These are phyloP conservation scores for Pezicula neosporulosa DNA, from an alignment of 2,329 filamentous ascomycete genomes.

Conservation along the genomic window DNA sequence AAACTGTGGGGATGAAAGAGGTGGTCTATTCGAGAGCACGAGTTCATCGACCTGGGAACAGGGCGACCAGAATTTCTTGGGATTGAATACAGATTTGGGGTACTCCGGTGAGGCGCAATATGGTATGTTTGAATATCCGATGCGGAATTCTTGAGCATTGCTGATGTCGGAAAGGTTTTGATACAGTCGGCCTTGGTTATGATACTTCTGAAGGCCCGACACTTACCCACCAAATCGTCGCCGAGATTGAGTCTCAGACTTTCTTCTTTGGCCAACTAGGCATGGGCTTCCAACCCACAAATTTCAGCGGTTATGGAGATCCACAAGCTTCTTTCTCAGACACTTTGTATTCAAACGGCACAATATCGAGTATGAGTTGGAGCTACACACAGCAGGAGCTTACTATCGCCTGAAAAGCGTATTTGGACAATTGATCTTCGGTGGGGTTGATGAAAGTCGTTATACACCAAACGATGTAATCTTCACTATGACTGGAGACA, in stretches of 20 bases:
- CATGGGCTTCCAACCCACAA: constrained; percentile 36
- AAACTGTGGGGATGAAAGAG: constrained; percentile 32
- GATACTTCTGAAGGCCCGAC: constrained; percentile 13
- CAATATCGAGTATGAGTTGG: constrained; percentile 37
- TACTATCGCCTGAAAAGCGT: constrained; percentile 30
- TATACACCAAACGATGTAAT: constrained; percentile 32
- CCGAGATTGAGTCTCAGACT: constrained; percentile 13
- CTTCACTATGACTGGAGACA: constrained; percentile 36
- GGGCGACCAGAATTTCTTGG: constrained; percentile 30
- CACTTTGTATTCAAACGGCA: constrained; percentile 30
- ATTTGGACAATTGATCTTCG: constrained; percentile 37
- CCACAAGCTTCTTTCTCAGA: constrained; percentile 31
- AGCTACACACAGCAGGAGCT: constrained; percentile 39
- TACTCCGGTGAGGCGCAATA: constrained; percentile 26
- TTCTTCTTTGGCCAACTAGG: constrained; percentile 33
- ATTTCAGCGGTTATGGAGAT: constrained; percentile 32
- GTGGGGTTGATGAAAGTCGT: constrained; percentile 36
- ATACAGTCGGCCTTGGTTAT: constrained; percentile 21
- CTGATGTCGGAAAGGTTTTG: constrained; percentile 14
- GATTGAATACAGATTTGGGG: constrained; percentile 34
- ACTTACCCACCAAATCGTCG: constrained; percentile 15
- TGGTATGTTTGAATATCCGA: constrained; percentile 9
- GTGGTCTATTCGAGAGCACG: constrained; percentile 31
- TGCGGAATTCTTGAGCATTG: not conserved
- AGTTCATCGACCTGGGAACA: constrained; percentile 32